Evolutionary conservation across 2,329 filamentous ascomycete genomes (phyloP).

Genomic region (Paramyrothecium roridum): DNA sequence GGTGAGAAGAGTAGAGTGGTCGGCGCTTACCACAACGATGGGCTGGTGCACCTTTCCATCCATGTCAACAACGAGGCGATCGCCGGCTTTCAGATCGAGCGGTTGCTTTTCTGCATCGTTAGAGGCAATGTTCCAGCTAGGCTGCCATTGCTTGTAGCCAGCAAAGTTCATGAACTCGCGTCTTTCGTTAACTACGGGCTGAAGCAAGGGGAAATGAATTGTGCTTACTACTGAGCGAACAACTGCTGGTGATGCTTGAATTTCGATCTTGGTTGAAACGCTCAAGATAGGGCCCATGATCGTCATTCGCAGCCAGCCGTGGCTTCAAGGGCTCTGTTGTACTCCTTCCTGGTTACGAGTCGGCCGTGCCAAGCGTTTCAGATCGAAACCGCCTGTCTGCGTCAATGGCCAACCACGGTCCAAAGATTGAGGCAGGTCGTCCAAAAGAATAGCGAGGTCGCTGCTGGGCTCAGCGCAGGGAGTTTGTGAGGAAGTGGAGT

Average conservation of each 20-base stretch:
- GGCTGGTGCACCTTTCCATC: conserved; percentile 9
- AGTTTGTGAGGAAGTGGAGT: no score
- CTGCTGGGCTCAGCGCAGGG: no score
- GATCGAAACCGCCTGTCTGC: no score
- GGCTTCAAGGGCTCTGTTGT: no score
- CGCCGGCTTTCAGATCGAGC: conserved; percentile 4
- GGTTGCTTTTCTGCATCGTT: conserved; percentile 1
- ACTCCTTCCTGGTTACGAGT: no score
- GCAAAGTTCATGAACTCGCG: conserved; percentile 11
- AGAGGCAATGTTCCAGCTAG: conserved; percentile 8
- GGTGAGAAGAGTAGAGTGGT: neutral
- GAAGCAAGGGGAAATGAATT: neutral
- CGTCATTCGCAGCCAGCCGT: no score
- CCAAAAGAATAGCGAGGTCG: no score
- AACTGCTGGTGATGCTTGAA: conserved; percentile 7
- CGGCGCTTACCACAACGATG: conserved; percentile 4
- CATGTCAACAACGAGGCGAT: conserved; percentile 8
- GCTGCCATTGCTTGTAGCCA: conserved; percentile 11
- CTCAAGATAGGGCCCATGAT: neutral
- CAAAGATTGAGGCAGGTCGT: no score
- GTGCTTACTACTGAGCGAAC: conserved; percentile 9
- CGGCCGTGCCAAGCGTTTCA: no score
- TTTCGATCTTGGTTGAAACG: conserved; percentile 7
- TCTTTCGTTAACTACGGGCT: neutral
- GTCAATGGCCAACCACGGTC: no score